Conservation (phyloP, 192 early-diverging fungal genomes). For the Helicostylum pulchrum region DNA sequence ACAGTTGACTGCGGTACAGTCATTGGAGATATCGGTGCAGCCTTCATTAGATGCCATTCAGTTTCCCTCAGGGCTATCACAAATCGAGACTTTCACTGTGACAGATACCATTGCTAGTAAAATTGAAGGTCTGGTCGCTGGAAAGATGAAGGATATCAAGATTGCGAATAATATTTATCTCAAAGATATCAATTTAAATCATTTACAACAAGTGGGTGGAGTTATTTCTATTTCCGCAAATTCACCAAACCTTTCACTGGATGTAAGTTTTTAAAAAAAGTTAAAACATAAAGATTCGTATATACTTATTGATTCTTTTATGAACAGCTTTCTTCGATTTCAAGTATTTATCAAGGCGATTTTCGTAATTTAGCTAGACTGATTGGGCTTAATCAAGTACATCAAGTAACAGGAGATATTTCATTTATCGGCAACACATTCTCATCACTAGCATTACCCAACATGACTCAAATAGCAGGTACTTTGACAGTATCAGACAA, state of each 20-base stretch:
- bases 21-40: slow-evolving; percentile 15
- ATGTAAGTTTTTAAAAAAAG: slow-evolving; percentile 21
- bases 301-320: neutral
- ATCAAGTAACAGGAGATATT: slow-evolving; percentile 49
- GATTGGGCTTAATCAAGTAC: slow-evolving; percentile 40
- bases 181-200: slow-evolving; percentile 20
- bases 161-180: slow-evolving; percentile 31
- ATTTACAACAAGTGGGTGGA: neutral
- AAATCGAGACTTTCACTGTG: slow-evolving; percentile 27
- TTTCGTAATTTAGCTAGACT: slow-evolving; percentile 53
- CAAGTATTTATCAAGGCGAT: slow-evolving; percentile 51
- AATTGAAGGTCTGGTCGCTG: slow-evolving; percentile 17
- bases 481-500: slow-evolving; percentile 60
- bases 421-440: slow-evolving; percentile 59
- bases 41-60: slow-evolving; percentile 18
- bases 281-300: neutral
- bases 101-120: slow-evolving; percentile 26
- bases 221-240: slow-evolving; percentile 23
- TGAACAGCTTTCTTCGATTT: slow-evolving; percentile 14
- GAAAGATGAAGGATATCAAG: slow-evolving; percentile 13
- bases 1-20: slow-evolving; percentile 12
- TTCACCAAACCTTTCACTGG: slow-evolving; percentile 12
- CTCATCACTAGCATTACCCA: slow-evolving; percentile 43
- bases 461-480: slow-evolving; percentile 46
- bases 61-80: slow-evolving; percentile 30